Evolutionary conservation across 2,329 filamentous ascomycete genomes (phyloP).

Genomic region (Lecanicillium sp.): DNA sequence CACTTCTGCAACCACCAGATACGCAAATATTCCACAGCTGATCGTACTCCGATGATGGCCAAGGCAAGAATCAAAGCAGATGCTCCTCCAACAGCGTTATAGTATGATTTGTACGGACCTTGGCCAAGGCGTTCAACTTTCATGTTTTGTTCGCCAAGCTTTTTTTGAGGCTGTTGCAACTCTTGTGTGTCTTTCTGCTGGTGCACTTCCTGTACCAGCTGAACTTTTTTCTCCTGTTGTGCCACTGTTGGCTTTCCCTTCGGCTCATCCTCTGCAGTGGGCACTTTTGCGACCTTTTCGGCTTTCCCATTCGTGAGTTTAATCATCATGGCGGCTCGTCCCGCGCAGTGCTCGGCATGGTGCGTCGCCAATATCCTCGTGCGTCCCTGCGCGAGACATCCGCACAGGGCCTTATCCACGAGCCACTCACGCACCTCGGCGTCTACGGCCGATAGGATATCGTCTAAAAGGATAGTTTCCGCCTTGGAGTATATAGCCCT

Average conservation of each 20-base stretch:
- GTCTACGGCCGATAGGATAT: constrained; percentile 70
- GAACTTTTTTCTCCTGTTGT: too few relatives aligned
- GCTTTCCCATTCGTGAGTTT: background rate
- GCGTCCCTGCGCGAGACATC: constrained; percentile 55
- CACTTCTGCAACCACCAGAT: background rate
- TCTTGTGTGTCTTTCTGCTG: too few relatives aligned
- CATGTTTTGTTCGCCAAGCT: too few relatives aligned
- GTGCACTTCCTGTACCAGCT: too few relatives aligned
- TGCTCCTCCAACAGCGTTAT: background rate
- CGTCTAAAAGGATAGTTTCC: constrained; percentile 51
- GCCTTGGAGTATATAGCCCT: constrained; percentile 19
- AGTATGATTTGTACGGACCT: background rate
- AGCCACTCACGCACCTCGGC: constrained; percentile 64
- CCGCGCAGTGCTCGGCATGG: constrained; percentile 59
- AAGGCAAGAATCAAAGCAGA: background rate
- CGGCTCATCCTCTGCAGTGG: too few relatives aligned
- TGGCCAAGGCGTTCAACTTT: too few relatives aligned
- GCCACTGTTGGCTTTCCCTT: too few relatives aligned
- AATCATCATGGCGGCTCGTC: constrained; percentile 38
- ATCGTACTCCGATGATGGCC: background rate
- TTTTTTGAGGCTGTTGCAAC: too few relatives aligned
- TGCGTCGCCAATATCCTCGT: constrained; percentile 72
- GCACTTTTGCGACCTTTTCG: background rate
- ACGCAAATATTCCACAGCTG: background rate
- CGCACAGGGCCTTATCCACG: constrained; percentile 62